Evolutionary conservation across 306 rosid genomes (phyloP).

Genomic region (Sophora flavescens): DNA sequence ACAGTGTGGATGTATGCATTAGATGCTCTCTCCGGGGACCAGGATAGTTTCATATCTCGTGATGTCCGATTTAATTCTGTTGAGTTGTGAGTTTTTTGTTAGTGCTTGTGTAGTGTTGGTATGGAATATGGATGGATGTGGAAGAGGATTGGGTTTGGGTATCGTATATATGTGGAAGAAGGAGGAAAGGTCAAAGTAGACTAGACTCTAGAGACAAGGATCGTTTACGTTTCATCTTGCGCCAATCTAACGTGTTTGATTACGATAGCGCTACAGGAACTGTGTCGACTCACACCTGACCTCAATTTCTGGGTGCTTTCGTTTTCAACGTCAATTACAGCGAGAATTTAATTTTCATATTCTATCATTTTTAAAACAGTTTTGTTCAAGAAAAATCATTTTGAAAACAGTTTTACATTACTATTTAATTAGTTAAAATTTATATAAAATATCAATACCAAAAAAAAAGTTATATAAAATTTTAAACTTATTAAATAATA

Average conservation of each 20-base stretch:
- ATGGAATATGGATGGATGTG: neutral
- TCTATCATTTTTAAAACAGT: no score
- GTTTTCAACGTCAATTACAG: conserved; percentile 3
- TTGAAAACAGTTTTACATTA: no score
- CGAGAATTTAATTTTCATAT: neutral
- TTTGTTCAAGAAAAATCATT: no score
- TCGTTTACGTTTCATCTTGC: conserved; percentile 61
- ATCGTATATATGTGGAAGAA: neutral
- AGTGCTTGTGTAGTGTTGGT: neutral
- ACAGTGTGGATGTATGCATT: conserved; percentile 91
- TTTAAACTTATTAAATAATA: no score
- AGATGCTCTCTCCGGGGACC: conserved; percentile 93
- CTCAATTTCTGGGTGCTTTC: conserved; percentile 39
- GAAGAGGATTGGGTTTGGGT: neutral
- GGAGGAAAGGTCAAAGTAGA: neutral
- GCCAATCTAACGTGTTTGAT: conserved; percentile 54
- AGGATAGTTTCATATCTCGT: conserved; percentile 74
- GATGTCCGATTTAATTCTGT: no score
- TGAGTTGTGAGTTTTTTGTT: no score
- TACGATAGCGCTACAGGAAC: conserved; percentile 41
- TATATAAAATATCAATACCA: no score
- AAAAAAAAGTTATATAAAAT: no score
- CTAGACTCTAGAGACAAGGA: conserved; percentile 28
- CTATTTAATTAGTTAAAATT: no score
- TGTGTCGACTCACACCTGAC: neutral